Base-by-base conservation (phyloP, 192 early-diverging fungal species). In the Dissophora ornata region DNA sequence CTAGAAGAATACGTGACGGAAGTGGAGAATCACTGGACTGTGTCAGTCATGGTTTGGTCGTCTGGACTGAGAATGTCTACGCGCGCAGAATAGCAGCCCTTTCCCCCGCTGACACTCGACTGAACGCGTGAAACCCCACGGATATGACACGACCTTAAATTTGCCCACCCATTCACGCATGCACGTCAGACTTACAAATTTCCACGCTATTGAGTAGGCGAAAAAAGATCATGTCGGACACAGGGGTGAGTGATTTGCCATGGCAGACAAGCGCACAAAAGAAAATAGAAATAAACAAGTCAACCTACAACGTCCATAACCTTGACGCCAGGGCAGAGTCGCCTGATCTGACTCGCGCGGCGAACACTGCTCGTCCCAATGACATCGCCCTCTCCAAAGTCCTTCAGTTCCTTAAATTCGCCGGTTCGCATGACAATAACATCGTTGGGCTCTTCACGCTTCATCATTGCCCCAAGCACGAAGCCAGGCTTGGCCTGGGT, bases 371-470 rank as follows among this genome's bases (percentile, higher is more conserved):
- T 92, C 0, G 97, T 95, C 36, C 97, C 97, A 26, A 98, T 82
- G 3, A 93, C 87, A 79, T 89, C 88, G 12, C 91, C 94, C 1
- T 59, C 42, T 0, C 93, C 91, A 52, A 98, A 80, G 19, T 88
- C 84, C 16, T 82, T 83, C 21, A 98, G 68, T 8, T 61, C 81
- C 44, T 80, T 79, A 22, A 58, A 69, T 22, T 66, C 64, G 12
- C 67, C 70, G 3, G 44, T 24, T n/a, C 78, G 84, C 81, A 95
- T 84, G 33, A 96, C 87, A 19, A 98, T 81, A 21, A 90, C 94
- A 83, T 98, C 97, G 38, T 93, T 80, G 2, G 96, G 94, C 79
- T 98, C 92, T 60, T 93, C 96, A n/a, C 97, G 82, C 78, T 92
- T 86, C 54, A 93, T 74, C 24, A 97, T 86, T 0, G 95, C 95